Base-by-base conservation (phyloP, 345 rosid species). In the Murraya paniculata region DNA sequence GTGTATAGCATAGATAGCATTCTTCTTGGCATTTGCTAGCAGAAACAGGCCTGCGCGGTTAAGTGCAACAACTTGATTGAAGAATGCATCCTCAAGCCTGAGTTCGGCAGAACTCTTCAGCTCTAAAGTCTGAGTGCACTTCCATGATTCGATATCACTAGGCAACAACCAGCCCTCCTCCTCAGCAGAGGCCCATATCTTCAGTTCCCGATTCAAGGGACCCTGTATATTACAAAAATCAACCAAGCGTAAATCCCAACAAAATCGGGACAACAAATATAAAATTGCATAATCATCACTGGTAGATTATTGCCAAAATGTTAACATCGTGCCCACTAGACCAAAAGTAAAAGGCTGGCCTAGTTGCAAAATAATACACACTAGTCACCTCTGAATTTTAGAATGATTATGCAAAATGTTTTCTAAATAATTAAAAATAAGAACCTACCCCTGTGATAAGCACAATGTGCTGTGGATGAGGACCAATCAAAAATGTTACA, bases 131-230 rank as follows among this genome's bases (percentile, higher is more conserved):
- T 92, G 97, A 59, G 80, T 85, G 79, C 94, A 90, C 75, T 73
- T 81, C 93, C 90, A 86, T 25, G 84, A 82, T 77, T 90, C 93
- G 58, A 89, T 79, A 73, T 88, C 91, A 76, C 87, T 80, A 7
- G 94, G 94, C 72, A 88, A 80, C 81, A 92, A 77, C 97, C 97
- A 90, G 39, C 97, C 97, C 72, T 92, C 91, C 68, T 89, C 93
- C 77, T 78, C 79, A 48, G 88, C 65, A 22, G 90, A 88, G 79
- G 82, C 82, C 94, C 97, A 92, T 58, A 92, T 83, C 81, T 88
- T 90, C 68, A 90, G 66, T 71, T 90, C 94, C 36, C 84, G 85
- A 78, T 90, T 92, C 68, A 85, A 82, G 5, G 90, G 90, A 36
- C 97, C 94, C 97, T 92, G 81, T 60, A 80, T 78, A 65, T 36